These are phyloP conservation scores for Caryopteris hybrid DNA, from an alignment of 305 asterid species.

Conservation along the genomic window DNA sequence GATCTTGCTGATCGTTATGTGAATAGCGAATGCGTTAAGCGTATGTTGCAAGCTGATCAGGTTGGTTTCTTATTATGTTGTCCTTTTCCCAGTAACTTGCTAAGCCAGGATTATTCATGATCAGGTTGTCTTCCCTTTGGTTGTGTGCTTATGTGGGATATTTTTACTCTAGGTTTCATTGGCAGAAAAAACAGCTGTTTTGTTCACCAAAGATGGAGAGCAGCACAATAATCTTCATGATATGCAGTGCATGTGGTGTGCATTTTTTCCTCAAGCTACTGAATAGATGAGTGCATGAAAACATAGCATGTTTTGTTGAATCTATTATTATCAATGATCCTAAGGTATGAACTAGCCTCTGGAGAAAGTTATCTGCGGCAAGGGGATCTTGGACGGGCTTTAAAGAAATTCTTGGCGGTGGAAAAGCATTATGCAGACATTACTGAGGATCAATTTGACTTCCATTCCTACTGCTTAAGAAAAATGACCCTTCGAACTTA, in stretches of 20 bases:
- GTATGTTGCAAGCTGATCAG: slow-evolving; percentile 99
- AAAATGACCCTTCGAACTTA: slow-evolving; percentile 97
- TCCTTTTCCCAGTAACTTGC: neutral
- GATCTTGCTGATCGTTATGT: slow-evolving; percentile 99
- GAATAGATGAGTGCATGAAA: neutral
- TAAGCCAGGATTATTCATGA: neutral
- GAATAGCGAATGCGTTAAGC: slow-evolving; percentile 93
- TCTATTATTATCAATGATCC: slow-evolving; percentile 15
- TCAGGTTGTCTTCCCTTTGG: slow-evolving; percentile 6
- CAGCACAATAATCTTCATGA: slow-evolving; percentile 95
- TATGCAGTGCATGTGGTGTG: slow-evolving; percentile 99
- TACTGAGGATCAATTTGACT: slow-evolving; percentile 96
- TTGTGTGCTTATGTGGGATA: slow-evolving; percentile 13
- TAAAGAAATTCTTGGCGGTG: slow-evolving; percentile 94
- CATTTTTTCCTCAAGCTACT: slow-evolving; percentile 18
- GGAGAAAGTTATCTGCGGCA: slow-evolving; percentile 95
- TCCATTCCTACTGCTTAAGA: slow-evolving; percentile 95
- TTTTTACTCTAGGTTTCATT: slow-evolving; percentile 57
- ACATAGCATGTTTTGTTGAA: slow-evolving; percentile 4
- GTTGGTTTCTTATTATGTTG: slow-evolving; percentile 30
- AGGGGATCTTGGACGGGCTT: slow-evolving; percentile 90
- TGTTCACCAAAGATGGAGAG: slow-evolving; percentile 98
- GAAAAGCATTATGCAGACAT: slow-evolving; percentile 98
- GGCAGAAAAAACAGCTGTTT: slow-evolving; percentile 92
- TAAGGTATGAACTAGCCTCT: slow-evolving; percentile 95